Evolutionary conservation across 2,329 filamentous ascomycete species (phyloP), one percentile per base, ranked within the genome.

Genomic region (Colletotrichum horii): DNA sequence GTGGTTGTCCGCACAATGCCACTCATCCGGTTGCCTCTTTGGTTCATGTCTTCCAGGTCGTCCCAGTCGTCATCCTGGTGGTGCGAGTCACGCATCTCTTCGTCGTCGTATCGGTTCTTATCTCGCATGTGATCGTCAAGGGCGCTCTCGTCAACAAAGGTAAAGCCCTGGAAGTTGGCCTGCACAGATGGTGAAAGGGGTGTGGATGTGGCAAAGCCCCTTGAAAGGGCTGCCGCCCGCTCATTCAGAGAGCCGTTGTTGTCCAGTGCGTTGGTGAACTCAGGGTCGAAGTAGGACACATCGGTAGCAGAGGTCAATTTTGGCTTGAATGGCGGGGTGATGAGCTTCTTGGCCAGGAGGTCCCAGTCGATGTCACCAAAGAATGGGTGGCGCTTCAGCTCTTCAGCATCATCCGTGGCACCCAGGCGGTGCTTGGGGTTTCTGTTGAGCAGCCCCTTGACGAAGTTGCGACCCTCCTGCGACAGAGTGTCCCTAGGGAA

Each of bases 131-230:
- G 93, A 77, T 96, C 95, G 68, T 98, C 96, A 71, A 99, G 93
- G 3, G 95, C 95, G 81, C 95, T 98, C 86, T 98, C 96, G 80
- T 98, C 97, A n/a, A 98, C 97, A 83, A 98, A 99, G 0, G 97
- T 99, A 85, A 99, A 99, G 38, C 97, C 97, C 81, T 97, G 95
- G 88, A 99, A 99, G 82, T 98, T 98, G 77, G 96, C 97, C 85
- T 99, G 97, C 86, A 98, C 96, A 4, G 95, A 97, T 1, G 97
- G 97, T 16, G 96, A 98, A 28, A 99, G 88, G 1, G 97, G 97
- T 0, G 97, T 99, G 16, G 95, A 98, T 9, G 95, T 95, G 8
- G 95, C 93, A 82, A 97, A 95, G 48, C 96, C 96, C 73, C 93
- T 93, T 19, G 96, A 95, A 66, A 98, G 85, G 9, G 95, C 95